Base-by-base conservation (phyloP, 2,329 filamentous ascomycete species). In the Parascedosporium putredinis region DNA sequence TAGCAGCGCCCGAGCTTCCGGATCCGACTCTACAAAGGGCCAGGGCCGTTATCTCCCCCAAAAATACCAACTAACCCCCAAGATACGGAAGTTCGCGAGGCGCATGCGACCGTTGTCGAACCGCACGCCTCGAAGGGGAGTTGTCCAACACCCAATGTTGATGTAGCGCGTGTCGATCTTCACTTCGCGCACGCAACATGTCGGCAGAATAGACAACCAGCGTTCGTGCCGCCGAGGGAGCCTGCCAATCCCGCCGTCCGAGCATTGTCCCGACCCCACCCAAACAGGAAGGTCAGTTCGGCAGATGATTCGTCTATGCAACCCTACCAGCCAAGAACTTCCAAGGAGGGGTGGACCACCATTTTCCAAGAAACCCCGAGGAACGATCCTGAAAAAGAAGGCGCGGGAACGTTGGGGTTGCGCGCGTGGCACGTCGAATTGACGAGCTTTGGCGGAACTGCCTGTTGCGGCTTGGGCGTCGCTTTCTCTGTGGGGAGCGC, bases 271-370 rank as follows among this genome's bases (percentile, higher is more conserved):
- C 25, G n/a, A 46, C 24, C 24, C n/a, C 7, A 2, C 44, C 44
- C 4, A 22, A 46, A 23, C 44, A 25, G 44, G 44, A 46, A 46
- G 44, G 44, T 46, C n/a, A 14, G 6, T 18, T 16, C 44, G 44
- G 44, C 44, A 46, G 44, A 46, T 46, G 44, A 33, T 42, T 42
- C 18, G 38, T 24, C 38, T 20, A 42, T 42, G 38, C 38, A 42
- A 42, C 38, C 38, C 38, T 12, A 16, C 7, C 38, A 42, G 20
- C 12, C 38, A 42, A 42, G 38, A 3, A 10, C 23, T 42, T n/a
- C n/a, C n/a, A n/a, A n/a, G 38, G 20, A 22, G 38, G 20, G 20
- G 23, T 6, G 16, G 38, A n/a, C n/a, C n/a, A n/a, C n/a, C 38
- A 42, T 20, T 42, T 42, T 42, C 20, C 23, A 20, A 10, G n/a